Evolutionary conservation across 495 filamentous ascomycete species (phyloP).

Genomic region (Aspergillus kassunensis): DNA sequence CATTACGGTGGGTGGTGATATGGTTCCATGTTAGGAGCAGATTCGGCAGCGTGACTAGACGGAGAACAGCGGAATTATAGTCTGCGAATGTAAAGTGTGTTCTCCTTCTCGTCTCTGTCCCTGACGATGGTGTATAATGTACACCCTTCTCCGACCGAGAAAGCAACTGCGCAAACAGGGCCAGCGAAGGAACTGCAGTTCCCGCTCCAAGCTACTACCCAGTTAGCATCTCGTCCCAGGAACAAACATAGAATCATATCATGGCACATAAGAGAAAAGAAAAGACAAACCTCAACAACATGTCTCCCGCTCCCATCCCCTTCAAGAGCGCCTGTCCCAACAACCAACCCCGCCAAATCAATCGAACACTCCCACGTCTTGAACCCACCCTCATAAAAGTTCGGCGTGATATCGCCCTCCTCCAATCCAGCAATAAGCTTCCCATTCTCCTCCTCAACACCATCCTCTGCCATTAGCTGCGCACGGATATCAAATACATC

Average conservation of each 20-base stretch:
- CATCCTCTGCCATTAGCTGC: slow-evolving; percentile 89
- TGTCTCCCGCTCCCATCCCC: slow-evolving; percentile 35
- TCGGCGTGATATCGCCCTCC: slow-evolving; percentile 79
- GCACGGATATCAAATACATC: slow-evolving; percentile 92
- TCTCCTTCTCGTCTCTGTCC: slow-evolving; percentile 20
- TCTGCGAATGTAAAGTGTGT: slow-evolving; percentile 74
- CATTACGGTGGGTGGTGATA: slow-evolving; percentile 19
- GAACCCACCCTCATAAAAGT: slow-evolving; percentile 96
- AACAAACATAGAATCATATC: background rate
- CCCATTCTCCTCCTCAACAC: slow-evolving; percentile 39
- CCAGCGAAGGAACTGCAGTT: slow-evolving; percentile 78
- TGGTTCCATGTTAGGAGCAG: slow-evolving; percentile 73
- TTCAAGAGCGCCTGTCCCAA: too few relatives aligned
- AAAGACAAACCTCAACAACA: slow-evolving; percentile 67
- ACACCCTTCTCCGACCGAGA: slow-evolving; percentile 18
- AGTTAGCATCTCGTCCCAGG: background rate
- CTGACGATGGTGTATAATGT: slow-evolving; percentile 6
- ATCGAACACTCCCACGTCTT: slow-evolving; percentile 97
- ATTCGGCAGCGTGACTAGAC: slow-evolving; percentile 86
- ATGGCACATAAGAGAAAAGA: background rate
- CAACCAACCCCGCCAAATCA: slow-evolving; percentile 69
- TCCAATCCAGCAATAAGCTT: slow-evolving; percentile 57
- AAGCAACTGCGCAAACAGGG: slow-evolving; percentile 70
- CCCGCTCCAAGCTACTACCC: slow-evolving; percentile 74
- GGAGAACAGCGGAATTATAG: slow-evolving; percentile 83